A percentile compares a stretch with the other conserved stretches of the same genome.
Evolutionary conservation across 164 flowering plant genomes (phyloP).

Genomic region (Macadamia integrifolia): DNA sequence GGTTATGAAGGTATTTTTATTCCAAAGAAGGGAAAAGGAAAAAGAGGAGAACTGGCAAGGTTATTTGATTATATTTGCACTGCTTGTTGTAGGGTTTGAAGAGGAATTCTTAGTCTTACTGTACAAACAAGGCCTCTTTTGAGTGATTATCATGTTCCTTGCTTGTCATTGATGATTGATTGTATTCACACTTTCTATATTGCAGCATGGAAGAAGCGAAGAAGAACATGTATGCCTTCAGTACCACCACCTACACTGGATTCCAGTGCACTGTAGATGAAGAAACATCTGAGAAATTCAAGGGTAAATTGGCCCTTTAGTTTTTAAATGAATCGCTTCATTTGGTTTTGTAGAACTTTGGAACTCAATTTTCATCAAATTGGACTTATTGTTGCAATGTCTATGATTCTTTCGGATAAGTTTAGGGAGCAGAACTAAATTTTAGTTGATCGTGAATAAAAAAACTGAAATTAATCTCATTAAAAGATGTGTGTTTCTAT

Average conservation of each 20-base stretch:
- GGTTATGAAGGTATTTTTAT: too few species aligned
- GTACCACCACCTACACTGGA: conserved; percentile 97
- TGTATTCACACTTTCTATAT: conserved; percentile 5
- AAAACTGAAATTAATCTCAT: too few species aligned
- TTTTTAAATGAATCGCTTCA: not conserved
- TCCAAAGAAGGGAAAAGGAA: too few species aligned
- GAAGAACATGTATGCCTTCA: conserved; percentile 98
- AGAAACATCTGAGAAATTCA: conserved; percentile 91
- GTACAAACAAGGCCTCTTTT: not conserved
- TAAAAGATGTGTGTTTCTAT: too few species aligned
- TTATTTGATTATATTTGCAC: too few species aligned
- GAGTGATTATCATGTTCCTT: not conserved
- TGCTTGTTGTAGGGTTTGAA: not conserved
- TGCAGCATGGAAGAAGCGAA: conserved; percentile 98
- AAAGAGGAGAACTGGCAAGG: too few species aligned
- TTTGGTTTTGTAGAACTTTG: not conserved
- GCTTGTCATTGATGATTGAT: not conserved
- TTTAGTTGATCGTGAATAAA: too few species aligned
- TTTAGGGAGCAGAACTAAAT: too few species aligned
- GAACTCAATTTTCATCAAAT: too few species aligned
- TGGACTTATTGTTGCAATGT: too few species aligned
- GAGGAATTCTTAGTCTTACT: not conserved
- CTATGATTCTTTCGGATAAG: too few species aligned
- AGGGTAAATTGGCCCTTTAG: conserved; percentile 40
- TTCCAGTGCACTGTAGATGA: conserved; percentile 93